Base-by-base conservation (phyloP, 768 basidiomycete genomes). In the Kwoniella bestiolae region DNA sequence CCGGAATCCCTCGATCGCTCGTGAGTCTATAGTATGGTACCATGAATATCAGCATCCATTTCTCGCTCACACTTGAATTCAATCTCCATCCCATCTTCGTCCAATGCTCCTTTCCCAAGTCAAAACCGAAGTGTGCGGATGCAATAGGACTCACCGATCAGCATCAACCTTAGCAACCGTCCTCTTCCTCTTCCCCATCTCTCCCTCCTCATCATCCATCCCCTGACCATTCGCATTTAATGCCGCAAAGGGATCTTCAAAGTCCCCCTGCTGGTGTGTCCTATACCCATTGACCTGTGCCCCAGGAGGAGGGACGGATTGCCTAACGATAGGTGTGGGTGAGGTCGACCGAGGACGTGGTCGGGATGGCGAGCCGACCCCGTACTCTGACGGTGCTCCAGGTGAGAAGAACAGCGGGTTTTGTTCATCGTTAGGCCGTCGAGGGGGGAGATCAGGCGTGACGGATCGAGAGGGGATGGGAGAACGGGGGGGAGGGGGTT, bases 1-100 rank as follows among this genome's bases (percentile, higher is more conserved):
- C 84, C 2, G 91, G 92, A 72, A 99, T 90, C 0, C 96, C 94
- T 31, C 85, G 83, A 3, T 86, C 82, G 5, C 89, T 87, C 14
- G 94, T 82, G 63, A 99, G 79, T 3, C 49, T 55, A 29, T 3
- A 21, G 25, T 34, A 46, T 41, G 14, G 38, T 3, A 21, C n/a
- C 41, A 46, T 41, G 14, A 25, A 28, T n/a, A 25, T 49, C 21
- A 21, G 26, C 21, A n/a, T n/a, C n/a, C n/a, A n/a, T 28, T 47
- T 8, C 47, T 49, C 26, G 21, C 12, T 28, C 47, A 28, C 21
- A 21, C 47, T 28, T 28, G 21, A 23, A 21, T 28, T 16, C 21
- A 12, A 23, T 32, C 18, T 29, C 28, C 53, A 21, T 56, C 3
- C 14, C 31, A 31, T 14, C 34, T n/a, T n/a, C n/a, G n/a, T n/a